phyloP scores from a whole-genome alignment of 371 early-diverging fungal genomes.

The Paraphysoderma sedebokerense region DNA sequence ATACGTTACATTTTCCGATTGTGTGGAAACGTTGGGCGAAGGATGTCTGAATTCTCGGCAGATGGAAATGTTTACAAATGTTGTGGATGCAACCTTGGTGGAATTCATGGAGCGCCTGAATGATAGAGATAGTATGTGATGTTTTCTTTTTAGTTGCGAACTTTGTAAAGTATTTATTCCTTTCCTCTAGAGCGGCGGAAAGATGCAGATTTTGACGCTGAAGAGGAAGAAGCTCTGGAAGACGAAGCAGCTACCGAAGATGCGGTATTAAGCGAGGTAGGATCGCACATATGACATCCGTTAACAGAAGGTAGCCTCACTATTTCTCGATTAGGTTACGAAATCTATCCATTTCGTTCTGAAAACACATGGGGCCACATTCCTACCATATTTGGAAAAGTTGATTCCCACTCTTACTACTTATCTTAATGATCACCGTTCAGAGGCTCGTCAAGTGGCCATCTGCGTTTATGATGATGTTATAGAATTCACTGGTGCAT shows the following conservation, averaged over 20 bases:
- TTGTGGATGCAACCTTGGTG: conserved; percentile 44
- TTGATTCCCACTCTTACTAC: conserved; percentile 44
- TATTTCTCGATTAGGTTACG: no score
- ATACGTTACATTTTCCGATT: conserved; percentile 54
- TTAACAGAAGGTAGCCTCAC: no score
- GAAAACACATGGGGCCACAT: conserved; percentile 45
- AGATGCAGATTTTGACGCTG: conserved; percentile 66
- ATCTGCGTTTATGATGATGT: conserved; percentile 78
- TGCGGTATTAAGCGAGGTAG: conserved; percentile 48
- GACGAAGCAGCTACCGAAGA: conserved; percentile 74
- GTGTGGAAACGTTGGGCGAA: conserved; percentile 45
- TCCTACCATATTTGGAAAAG: conserved; percentile 58
- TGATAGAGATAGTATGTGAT: conserved; percentile 28
- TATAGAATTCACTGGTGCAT: conserved; percentile 62
- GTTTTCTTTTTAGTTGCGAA: neutral
- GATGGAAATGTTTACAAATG: conserved; percentile 41
- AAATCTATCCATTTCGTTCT: conserved; percentile 54
- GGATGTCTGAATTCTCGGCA: conserved; percentile 39
- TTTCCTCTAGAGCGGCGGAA: conserved; percentile 47
- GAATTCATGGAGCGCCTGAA: conserved; percentile 48
- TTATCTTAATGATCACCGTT: conserved; percentile 40
- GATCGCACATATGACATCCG: no score
- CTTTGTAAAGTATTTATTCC: conserved; percentile 3
- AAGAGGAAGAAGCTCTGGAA: conserved; percentile 63
- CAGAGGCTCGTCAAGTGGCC: conserved; percentile 70